Evolutionary conservation across 2,329 filamentous ascomycete species (phyloP).

Genomic region (Elsinoe perseae): DNA sequence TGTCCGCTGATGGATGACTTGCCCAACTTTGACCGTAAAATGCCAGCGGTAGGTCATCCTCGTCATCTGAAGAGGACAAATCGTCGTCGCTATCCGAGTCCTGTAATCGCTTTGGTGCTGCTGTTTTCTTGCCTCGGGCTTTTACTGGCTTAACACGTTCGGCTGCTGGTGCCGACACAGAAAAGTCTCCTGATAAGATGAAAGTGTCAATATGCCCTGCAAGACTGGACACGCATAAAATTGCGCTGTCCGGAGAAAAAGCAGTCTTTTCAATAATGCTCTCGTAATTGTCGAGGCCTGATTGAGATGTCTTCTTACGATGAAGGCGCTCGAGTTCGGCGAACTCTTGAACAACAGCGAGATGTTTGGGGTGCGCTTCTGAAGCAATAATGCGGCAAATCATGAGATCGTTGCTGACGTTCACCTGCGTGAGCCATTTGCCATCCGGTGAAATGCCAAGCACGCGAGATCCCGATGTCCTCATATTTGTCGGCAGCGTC

Average conservation of each 20-base stretch:
- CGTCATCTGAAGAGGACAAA: slow-evolving; percentile 34
- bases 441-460: slow-evolving; percentile 63
- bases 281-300: slow-evolving; percentile 60
- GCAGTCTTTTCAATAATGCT: slow-evolving; percentile 63
- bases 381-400: slow-evolving; percentile 41
- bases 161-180: slow-evolving; percentile 38
- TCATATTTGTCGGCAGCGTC: slow-evolving; percentile 51
- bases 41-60: slow-evolving; percentile 41
- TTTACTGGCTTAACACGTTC: slow-evolving; percentile 25
- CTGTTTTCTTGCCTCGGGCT: slow-evolving; percentile 21
- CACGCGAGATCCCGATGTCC: slow-evolving; percentile 57
- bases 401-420: slow-evolving; percentile 38
- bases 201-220: slow-evolving; percentile 84
- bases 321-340: slow-evolving; percentile 34
- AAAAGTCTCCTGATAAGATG: slow-evolving; percentile 56
- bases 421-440: slow-evolving; percentile 57
- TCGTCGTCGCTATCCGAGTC: slow-evolving; percentile 29
- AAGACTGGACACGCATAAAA: slow-evolving; percentile 72
- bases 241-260: slow-evolving; percentile 72
- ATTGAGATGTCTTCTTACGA: slow-evolving; percentile 26
- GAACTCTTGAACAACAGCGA: slow-evolving; percentile 32
- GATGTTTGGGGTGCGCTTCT: slow-evolving; percentile 32
- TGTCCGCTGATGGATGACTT: slow-evolving; percentile 57
- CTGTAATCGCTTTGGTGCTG: not conserved
- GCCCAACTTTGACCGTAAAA: slow-evolving; percentile 62